Percentiles rank a stretch among this genome's conserved stretches.
phyloP scores from a whole-genome alignment of 2,329 filamentous ascomycete genomes.

The Parastagonospora avenae region DNA sequence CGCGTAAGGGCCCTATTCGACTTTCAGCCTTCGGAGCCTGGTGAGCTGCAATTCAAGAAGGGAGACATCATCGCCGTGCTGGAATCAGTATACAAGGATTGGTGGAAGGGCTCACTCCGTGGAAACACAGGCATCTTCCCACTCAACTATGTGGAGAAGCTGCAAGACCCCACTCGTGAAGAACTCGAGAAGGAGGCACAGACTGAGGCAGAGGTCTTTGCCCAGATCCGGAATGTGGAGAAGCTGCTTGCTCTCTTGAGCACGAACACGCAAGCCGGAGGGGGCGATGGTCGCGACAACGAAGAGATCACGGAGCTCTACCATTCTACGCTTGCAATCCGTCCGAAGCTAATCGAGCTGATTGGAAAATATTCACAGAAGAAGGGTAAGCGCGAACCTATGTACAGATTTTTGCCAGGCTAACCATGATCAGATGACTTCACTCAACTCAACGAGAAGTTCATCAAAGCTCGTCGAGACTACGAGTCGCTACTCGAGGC shows the following conservation, averaged over 20 bases:
- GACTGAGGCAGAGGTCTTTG: slow-evolving; percentile 85
- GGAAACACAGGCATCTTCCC: slow-evolving; percentile 98
- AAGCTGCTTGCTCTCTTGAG: slow-evolving; percentile 88
- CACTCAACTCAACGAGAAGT: slow-evolving; percentile 97
- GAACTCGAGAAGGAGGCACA: slow-evolving; percentile 94
- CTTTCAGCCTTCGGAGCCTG: slow-evolving; percentile 90
- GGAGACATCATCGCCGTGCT: slow-evolving; percentile 96
- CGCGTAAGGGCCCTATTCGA: slow-evolving; percentile 92
- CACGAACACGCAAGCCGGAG: slow-evolving; percentile 63
- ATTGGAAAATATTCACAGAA: slow-evolving; percentile 99
- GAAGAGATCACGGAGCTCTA: slow-evolving; percentile 94
- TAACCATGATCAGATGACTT: slow-evolving; percentile 76
- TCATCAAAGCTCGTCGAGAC: slow-evolving; percentile 96
- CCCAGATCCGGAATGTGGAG: slow-evolving; percentile 77
- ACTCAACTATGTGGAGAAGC: slow-evolving; percentile 97
- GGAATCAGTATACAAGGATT: slow-evolving; percentile 98
- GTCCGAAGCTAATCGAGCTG: slow-evolving; percentile 94
- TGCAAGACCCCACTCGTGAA: slow-evolving; percentile 90
- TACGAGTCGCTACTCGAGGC: slow-evolving; percentile 95
- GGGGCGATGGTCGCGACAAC: slow-evolving; percentile 79
- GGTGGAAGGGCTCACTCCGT: slow-evolving; percentile 96
- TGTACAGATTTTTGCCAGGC: background rate
- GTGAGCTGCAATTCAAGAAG: slow-evolving; percentile 94
- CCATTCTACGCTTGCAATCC: slow-evolving; percentile 90
- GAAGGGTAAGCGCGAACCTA: slow-evolving; percentile 68